phyloP scores from a whole-genome alignment of 2,329 filamentous ascomycete species.

The Claviceps sp. region DNA sequence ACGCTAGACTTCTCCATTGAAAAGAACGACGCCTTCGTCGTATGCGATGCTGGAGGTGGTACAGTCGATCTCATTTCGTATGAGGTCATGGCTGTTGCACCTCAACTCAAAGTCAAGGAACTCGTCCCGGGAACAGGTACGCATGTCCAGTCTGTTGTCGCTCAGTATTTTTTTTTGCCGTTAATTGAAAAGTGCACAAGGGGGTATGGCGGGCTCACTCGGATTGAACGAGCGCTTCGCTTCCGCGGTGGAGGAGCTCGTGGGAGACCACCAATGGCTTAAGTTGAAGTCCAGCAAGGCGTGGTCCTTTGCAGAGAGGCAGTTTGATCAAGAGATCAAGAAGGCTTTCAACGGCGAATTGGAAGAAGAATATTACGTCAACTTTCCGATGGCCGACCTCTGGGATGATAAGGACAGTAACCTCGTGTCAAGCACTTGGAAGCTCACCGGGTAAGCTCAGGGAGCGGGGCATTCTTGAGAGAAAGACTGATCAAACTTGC shows the following conservation, averaged over 20 bases:
- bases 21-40: conserved; percentile 34
- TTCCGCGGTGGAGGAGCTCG: conserved; percentile 7
- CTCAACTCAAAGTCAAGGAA: conserved; percentile 11
- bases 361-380: conserved; percentile 9
- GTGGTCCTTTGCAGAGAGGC: conserved; percentile 5
- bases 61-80: conserved; percentile 44
- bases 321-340: conserved; percentile 12
- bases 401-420: conserved; percentile 7
- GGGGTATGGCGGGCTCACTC: conserved; percentile 13
- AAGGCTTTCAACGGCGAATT: conserved; percentile 7
- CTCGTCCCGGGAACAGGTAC: conserved; percentile 14
- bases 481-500: background rate
- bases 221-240: conserved; percentile 11
- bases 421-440: conserved; percentile 8
- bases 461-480: no score
- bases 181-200: conserved; percentile 3
- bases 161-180: no score
- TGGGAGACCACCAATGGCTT: conserved; percentile 9
- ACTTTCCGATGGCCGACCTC: conserved; percentile 11
- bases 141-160: no score
- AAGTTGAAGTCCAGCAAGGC: conserved; percentile 4
- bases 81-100: conserved; percentile 20
- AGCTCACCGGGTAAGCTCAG: conserved; percentile 8
- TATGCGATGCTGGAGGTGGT: conserved; percentile 41
- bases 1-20: conserved; percentile 26